phyloP scores from a whole-genome alignment of 129 eudicot species.

The Escallonia herrerae region DNA sequence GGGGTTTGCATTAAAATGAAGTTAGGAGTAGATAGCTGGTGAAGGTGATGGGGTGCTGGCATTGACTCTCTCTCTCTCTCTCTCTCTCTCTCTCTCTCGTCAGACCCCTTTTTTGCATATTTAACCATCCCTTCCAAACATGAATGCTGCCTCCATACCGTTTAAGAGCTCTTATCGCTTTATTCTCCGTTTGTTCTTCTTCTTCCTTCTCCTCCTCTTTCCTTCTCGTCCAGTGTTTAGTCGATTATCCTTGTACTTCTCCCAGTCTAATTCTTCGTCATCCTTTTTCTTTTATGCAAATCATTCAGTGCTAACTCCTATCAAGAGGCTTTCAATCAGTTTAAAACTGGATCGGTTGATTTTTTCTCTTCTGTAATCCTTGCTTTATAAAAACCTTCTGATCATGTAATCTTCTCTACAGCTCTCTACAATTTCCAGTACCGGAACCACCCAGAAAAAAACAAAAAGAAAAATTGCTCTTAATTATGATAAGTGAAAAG shows the following conservation, averaged over 20 bases:
- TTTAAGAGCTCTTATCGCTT: not conserved
- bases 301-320: not conserved
- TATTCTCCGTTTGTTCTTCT: not conserved
- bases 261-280: not conserved
- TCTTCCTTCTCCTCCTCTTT: not conserved
- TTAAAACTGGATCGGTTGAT: constrained; percentile 4
- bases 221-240: too few relatives aligned
- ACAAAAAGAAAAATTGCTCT: not conserved
- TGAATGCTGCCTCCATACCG: not conserved
- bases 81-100: not conserved
- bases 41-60: constrained; percentile 1
- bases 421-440: not conserved
- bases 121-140: not conserved
- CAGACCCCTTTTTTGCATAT: not conserved
- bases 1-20: not conserved
- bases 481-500: not conserved
- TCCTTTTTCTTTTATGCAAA: not conserved
- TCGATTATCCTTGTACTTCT: not conserved
- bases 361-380: constrained; percentile 8
- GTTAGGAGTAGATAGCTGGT: not conserved
- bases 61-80: constrained; percentile 3
- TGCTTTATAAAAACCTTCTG: constrained; percentile 9
- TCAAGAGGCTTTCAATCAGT: not conserved
- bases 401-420: not conserved
- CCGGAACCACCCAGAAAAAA: not conserved